Base-by-base conservation (phyloP, 2,329 filamentous ascomycete species). In the Fusarium musae region DNA sequence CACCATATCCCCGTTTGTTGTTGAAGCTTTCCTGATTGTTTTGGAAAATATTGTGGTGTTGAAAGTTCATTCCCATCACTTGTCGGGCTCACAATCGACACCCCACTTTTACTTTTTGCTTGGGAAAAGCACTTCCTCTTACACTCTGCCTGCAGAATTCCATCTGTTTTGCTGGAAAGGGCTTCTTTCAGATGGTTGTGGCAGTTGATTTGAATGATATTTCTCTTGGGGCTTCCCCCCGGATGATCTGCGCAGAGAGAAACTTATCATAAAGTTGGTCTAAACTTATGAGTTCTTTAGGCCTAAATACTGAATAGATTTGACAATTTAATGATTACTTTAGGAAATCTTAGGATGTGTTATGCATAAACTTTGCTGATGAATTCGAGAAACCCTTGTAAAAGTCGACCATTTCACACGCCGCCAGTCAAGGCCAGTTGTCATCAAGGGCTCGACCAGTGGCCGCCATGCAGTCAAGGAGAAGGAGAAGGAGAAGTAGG, bases 1-100 rank as follows among this genome's bases (percentile, higher is more conserved):
- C 72, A 77, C 77, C 74, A 78, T 76, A 75, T 77, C 74, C 77
- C 77, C 77, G 32, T 19, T 7, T 28, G 4, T 50, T 69, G 30
- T 21, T 50, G 52, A 42, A 28, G 3, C 6, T 1, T 1, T 2
- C 1, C 0, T 1, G 2, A 1, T 15, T 28, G 8, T 26, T 15
- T 3, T 3, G 4, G 7, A n/a, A 0, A 1, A 40, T 26, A 32
- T 16, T 4, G 9, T n/a, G 30, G 1, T 10, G n/a, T 2, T 21
- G 2, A 4, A 3, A 11, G 4, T 16, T 8, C 9, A 26, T 23
- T 7, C 17, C 53, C 37, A 30, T 30, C 28, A 7, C 19, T n/a
- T 11, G 12, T 30, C 46, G 16, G 42, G 16, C 23, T 23, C 23
- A 13, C 23, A 12, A 12, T 7, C 6, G 16, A 17, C 12, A 13